A percentile compares a stretch with the other conserved stretches of the same genome.
These are phyloP conservation scores for Casuarina glauca DNA, from an alignment of 306 rosid genomes.

Conservation along the genomic window DNA sequence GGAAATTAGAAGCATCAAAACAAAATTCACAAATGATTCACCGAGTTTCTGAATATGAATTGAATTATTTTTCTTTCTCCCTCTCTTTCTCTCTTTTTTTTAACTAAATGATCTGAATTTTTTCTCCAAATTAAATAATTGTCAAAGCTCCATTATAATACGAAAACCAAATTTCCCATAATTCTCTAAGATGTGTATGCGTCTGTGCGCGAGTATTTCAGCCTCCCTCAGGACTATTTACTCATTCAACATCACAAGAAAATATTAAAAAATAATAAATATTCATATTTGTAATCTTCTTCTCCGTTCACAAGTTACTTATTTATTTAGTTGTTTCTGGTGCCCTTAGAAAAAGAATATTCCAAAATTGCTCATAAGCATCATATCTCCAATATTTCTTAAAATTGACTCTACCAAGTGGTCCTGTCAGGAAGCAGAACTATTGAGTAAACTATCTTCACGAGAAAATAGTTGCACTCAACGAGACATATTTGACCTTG, in stretches of 20 bases:
- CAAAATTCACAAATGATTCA: not conserved
- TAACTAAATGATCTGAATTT: too few species aligned
- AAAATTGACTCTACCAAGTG: not conserved
- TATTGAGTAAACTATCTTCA: not conserved
- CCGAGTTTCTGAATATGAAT: not conserved
- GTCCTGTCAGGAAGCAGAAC: not conserved
- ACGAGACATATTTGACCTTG: slow-evolving; percentile 6
- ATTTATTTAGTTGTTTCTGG: not conserved
- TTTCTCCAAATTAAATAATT: not conserved
- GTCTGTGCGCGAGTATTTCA: not conserved
- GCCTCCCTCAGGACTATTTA: not conserved
- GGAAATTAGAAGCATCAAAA: not conserved
- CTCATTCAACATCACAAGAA: not conserved
- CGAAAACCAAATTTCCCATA: not conserved
- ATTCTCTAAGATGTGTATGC: not conserved
- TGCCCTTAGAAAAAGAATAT: not conserved
- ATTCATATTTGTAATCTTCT: not conserved
- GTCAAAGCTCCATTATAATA: not conserved
- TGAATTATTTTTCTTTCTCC: not conserved
- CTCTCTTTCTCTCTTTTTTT: too few species aligned
- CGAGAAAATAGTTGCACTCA: not conserved
- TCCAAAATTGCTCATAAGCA: not conserved
- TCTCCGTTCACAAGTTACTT: not conserved
- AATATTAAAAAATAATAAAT: not conserved
- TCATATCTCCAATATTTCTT: not conserved